Evolutionary conservation across 2,329 filamentous ascomycete species (phyloP).

Genomic region (Orbilia brochopaga): DNA sequence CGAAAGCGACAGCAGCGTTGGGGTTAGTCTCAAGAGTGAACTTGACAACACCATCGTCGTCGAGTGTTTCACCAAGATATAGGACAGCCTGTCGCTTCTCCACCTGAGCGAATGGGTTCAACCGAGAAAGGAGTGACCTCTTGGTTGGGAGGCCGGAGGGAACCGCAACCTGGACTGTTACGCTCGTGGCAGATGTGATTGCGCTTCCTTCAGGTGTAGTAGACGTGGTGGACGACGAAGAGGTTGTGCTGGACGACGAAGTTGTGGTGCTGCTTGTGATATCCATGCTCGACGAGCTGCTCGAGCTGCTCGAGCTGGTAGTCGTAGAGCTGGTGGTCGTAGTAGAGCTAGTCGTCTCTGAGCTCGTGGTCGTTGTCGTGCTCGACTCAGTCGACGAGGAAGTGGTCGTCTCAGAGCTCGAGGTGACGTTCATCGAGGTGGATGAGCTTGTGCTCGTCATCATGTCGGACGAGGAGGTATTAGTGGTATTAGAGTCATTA

Average conservation of each 20-base stretch:
- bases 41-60: neutral
- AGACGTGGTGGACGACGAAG: neutral
- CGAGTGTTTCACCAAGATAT: neutral
- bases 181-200: neutral
- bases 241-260: neutral
- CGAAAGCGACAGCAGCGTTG: neutral
- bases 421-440: too few relatives aligned
- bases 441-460: neutral
- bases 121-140: neutral
- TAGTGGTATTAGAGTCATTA: neutral
- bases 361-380: neutral
- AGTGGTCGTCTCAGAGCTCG: neutral
- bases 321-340: slow-evolving; percentile 3
- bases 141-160: neutral
- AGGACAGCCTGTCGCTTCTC: neutral
- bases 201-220: neutral
- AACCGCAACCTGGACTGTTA: slow-evolving; percentile 8
- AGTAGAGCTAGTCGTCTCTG: slow-evolving; percentile 7
- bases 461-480: neutral
- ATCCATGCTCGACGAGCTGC: neutral
- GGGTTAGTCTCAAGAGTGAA: neutral
- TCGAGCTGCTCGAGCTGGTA: slow-evolving; percentile 5
- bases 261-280: neutral
- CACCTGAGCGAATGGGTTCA: neutral
- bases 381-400: slow-evolving; percentile 1